Conservation (phyloP, 2,329 filamentous ascomycete species). For the Fusarium buxicola region DNA sequence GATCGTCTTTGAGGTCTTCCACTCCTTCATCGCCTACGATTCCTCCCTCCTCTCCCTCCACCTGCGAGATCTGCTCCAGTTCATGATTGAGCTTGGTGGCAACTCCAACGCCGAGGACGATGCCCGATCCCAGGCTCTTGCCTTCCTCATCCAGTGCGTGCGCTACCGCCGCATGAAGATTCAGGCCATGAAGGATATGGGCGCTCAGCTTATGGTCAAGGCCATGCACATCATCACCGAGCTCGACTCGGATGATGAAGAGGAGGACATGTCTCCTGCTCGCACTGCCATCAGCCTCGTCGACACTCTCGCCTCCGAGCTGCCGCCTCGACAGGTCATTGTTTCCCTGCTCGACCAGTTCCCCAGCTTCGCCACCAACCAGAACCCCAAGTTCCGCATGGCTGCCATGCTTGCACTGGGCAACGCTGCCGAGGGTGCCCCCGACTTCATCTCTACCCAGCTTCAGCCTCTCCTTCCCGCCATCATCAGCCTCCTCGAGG, state of each 20-base stretch:
- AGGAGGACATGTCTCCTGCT: constrained; percentile 84
- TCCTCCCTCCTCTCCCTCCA: constrained; percentile 84
- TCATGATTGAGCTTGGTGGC: constrained; percentile 89
- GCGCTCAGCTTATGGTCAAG: constrained; percentile 87
- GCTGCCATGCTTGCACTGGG: constrained; percentile 92
- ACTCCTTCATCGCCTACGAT: constrained; percentile 92
- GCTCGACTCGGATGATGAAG: constrained; percentile 80
- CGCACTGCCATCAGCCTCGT: constrained; percentile 87
- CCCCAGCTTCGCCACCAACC: constrained; percentile 80
- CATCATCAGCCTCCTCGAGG: constrained; percentile 84
- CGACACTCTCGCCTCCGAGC: constrained; percentile 86
- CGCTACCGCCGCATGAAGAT: constrained; percentile 96
- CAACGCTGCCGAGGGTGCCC: constrained; percentile 95
- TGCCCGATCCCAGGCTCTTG: constrained; percentile 87
- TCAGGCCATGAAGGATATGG: constrained; percentile 85
- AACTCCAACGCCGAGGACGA: constrained; percentile 86
- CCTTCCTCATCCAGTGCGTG: constrained; percentile 93
- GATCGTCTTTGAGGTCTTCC: constrained; percentile 95
- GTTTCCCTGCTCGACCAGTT: constrained; percentile 91
- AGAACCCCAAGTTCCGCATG: constrained; percentile 82
- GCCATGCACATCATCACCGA: constrained; percentile 91
- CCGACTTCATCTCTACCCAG: constrained; percentile 96
- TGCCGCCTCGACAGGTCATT: constrained; percentile 93
- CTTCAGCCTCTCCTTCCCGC: constrained; percentile 86
- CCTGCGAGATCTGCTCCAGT: constrained; percentile 89